Evolutionary conservation across 306 rosid genomes (phyloP).

Genomic region (Gillenia trifoliata): DNA sequence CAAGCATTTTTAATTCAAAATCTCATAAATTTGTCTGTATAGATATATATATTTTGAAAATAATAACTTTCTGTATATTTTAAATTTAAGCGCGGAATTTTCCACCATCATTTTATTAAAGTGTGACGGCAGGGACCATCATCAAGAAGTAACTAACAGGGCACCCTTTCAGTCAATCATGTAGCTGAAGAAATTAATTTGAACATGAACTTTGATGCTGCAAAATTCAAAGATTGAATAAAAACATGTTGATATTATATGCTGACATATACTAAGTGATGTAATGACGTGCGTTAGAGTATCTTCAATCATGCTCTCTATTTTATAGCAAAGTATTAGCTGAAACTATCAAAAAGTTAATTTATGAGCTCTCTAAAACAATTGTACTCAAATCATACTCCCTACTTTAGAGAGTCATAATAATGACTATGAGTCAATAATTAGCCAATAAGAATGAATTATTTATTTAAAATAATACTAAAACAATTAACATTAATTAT

Average conservation of each 20-base stretch:
- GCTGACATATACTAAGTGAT: neutral
- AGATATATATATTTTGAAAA: too few species aligned
- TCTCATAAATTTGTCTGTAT: neutral
- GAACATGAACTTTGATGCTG: neutral
- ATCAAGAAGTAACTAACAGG: neutral
- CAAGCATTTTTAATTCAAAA: neutral
- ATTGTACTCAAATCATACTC: too few species aligned
- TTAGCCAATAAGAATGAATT: too few species aligned
- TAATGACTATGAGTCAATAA: too few species aligned
- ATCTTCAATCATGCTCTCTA: too few species aligned
- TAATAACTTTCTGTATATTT: neutral
- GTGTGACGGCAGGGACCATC: neutral
- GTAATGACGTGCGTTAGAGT: neutral
- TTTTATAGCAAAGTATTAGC: too few species aligned
- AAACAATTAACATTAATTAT: too few species aligned
- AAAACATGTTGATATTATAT: neutral
- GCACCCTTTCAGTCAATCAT: neutral
- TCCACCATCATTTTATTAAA: neutral
- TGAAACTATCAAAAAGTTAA: too few species aligned
- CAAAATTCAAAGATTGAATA: neutral
- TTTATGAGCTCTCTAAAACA: too few species aligned
- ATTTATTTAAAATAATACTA: too few species aligned
- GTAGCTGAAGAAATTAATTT: neutral
- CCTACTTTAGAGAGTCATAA: too few species aligned
- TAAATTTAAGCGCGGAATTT: neutral